A percentile compares a stretch with the other conserved stretches of the same genome.
Evolutionary conservation across 768 basidiomycete genomes (phyloP).

Genomic region (Trametes meyenii): DNA sequence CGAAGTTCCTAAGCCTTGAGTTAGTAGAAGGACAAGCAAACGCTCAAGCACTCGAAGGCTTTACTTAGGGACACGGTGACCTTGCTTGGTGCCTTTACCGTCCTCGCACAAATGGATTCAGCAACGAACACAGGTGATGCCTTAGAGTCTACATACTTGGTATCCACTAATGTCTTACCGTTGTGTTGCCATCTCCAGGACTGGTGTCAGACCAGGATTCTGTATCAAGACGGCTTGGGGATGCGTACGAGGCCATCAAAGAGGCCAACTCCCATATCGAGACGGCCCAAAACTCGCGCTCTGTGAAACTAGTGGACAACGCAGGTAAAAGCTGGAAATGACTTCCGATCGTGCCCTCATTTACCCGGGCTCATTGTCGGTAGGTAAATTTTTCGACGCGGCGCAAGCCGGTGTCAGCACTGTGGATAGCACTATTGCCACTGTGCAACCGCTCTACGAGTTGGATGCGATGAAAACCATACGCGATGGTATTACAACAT

Average conservation of each 20-base stretch:
- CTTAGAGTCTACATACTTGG: no score
- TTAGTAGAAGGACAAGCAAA: no score
- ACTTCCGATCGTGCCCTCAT: no score
- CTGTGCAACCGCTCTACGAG: not conserved
- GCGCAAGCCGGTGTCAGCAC: not conserved
- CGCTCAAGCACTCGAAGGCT: no score
- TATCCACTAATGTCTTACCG: no score
- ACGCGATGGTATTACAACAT: constrained; percentile 25
- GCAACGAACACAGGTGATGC: no score
- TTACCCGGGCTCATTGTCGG: not conserved
- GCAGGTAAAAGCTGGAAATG: not conserved
- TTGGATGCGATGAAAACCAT: constrained; percentile 10
- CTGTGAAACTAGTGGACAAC: not conserved
- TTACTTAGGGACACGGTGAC: no score
- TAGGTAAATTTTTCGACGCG: not conserved
- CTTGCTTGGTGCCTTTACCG: no score
- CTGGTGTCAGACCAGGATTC: no score
- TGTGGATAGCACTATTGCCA: not conserved
- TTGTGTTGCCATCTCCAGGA: no score
- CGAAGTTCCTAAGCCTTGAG: no score
- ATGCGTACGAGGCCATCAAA: not conserved
- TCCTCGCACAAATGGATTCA: no score
- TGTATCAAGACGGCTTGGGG: not conserved
- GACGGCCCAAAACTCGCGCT: not conserved
- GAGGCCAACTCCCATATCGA: not conserved